phyloP scores from a whole-genome alignment of 768 basidiomycete species.

The Lactarius deliciosus region DNA sequence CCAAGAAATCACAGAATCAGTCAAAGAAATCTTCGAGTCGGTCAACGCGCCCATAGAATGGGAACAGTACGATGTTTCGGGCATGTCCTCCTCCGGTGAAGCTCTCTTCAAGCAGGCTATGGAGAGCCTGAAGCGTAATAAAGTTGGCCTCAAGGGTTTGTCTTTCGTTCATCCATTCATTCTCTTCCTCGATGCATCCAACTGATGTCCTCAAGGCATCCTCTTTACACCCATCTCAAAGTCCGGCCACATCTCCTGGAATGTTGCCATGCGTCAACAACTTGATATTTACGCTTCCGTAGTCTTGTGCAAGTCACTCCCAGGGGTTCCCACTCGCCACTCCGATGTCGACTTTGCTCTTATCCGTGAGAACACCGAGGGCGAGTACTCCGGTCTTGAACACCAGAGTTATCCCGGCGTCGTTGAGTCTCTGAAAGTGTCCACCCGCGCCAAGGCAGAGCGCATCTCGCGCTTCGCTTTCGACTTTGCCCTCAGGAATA shows the following conservation, averaged over 20 bases:
- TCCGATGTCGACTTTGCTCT: slow-evolving; percentile 97
- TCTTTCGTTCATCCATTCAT: slow-evolving; percentile 12
- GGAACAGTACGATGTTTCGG: slow-evolving; percentile 98
- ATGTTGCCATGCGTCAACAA: slow-evolving; percentile 99
- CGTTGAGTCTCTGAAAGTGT: slow-evolving; percentile 97
- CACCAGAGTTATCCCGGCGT: slow-evolving; percentile 98
- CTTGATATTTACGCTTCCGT: slow-evolving; percentile 99
- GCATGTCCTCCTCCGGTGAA: slow-evolving; percentile 91
- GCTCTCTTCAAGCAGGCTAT: slow-evolving; percentile 96
- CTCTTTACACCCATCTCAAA: slow-evolving; percentile 98
- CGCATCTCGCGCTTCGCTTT: slow-evolving; percentile 97
- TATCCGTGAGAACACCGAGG: slow-evolving; percentile 99
- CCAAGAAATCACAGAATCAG: slow-evolving; percentile 94
- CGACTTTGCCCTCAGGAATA: slow-evolving; percentile 98
- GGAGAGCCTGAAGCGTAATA: slow-evolving; percentile 96
- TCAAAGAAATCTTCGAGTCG: slow-evolving; percentile 98
- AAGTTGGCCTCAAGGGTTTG: slow-evolving; percentile 95
- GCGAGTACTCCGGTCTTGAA: slow-evolving; percentile 98
- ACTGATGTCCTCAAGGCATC: slow-evolving; percentile 62
- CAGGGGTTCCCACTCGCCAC: slow-evolving; percentile 95
- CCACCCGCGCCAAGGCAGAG: slow-evolving; percentile 92
- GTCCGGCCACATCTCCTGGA: slow-evolving; percentile 98
- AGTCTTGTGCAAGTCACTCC: slow-evolving; percentile 96
- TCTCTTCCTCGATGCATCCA: slow-evolving; percentile 1
- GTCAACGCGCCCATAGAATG: slow-evolving; percentile 98